Conservation (phyloP, 495 filamentous ascomycete genomes). For the Penicillium turbatum region DNA sequence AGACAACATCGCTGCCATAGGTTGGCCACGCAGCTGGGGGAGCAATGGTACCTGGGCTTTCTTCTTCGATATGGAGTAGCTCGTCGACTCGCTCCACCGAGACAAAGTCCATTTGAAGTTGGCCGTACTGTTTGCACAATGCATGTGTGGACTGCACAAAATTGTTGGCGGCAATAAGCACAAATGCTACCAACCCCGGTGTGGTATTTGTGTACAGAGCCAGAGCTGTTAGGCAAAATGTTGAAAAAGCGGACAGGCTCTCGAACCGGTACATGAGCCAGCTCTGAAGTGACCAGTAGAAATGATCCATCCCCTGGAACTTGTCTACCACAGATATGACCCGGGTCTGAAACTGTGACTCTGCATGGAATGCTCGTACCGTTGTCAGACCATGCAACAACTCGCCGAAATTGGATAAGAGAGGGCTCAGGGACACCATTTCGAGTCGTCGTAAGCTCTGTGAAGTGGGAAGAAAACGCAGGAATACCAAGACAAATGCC, state of each 20-base stretch:
- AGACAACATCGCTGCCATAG: conserved; percentile 63
- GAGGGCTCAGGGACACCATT: conserved; percentile 75
- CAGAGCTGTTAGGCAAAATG: conserved; percentile 63
- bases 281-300: conserved; percentile 80
- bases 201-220: conserved; percentile 66
- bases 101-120: conserved; percentile 85
- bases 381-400: conserved; percentile 75
- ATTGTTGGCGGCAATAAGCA: conserved; percentile 43
- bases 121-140: conserved; percentile 70
- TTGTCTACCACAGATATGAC: conserved; percentile 72
- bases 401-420: conserved; percentile 82
- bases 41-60: conserved; percentile 56
- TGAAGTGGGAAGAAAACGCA: conserved; percentile 72
- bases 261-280: conserved; percentile 82
- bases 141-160: conserved; percentile 63
- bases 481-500: conserved; percentile 63
- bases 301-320: conserved; percentile 90
- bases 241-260: conserved; percentile 62
- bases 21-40: conserved; percentile 75
- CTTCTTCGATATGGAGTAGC: conserved; percentile 68
- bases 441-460: conserved; percentile 77
- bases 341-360: conserved; percentile 67
- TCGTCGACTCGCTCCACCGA: conserved; percentile 81
- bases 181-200: conserved; percentile 72
- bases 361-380: conserved; percentile 68